phyloP scores from a whole-genome alignment of 2,329 filamentous ascomycete genomes.

The Pezicula rhizophila region DNA sequence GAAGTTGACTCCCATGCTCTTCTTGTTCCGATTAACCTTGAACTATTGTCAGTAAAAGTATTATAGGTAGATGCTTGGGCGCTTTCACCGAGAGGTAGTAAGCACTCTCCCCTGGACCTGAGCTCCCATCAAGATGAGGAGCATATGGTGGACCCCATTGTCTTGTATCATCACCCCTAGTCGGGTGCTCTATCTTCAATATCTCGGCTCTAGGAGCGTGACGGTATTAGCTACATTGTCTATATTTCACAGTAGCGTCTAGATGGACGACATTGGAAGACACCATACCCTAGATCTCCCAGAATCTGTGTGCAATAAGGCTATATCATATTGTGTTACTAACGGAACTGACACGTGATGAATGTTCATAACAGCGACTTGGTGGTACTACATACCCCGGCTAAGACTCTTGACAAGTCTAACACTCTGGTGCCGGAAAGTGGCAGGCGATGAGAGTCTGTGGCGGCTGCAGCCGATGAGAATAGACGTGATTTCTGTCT shows the following conservation, averaged over 20 bases:
- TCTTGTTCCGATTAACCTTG: slow-evolving; percentile 95
- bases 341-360: neutral
- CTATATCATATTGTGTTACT: slow-evolving; percentile 37
- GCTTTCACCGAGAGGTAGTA: slow-evolving; percentile 80
- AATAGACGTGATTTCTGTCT: neutral
- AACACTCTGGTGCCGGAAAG: slow-evolving; percentile 80
- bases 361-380: neutral
- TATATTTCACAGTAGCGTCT: too few relatives aligned
- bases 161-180: slow-evolving; percentile 82
- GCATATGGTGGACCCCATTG: slow-evolving; percentile 95
- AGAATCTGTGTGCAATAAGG: slow-evolving; percentile 95
- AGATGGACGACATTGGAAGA: neutral
- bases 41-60: neutral
- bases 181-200: slow-evolving; percentile 92
- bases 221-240: slow-evolving; percentile 1
- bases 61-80: neutral
- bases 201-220: slow-evolving; percentile 67
- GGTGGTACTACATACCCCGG: slow-evolving; percentile 56
- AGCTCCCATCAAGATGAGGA: slow-evolving; percentile 54
- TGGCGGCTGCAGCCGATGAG: slow-evolving; percentile 1
- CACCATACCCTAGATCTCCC: slow-evolving; percentile 79
- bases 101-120: slow-evolving; percentile 79
- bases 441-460: slow-evolving; percentile 40
- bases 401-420: slow-evolving; percentile 91
- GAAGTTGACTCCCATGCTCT: slow-evolving; percentile 84